These are phyloP conservation scores for Phoma sp. DNA, from an alignment of 2,329 filamentous ascomycete genomes.

Conservation along the genomic window DNA sequence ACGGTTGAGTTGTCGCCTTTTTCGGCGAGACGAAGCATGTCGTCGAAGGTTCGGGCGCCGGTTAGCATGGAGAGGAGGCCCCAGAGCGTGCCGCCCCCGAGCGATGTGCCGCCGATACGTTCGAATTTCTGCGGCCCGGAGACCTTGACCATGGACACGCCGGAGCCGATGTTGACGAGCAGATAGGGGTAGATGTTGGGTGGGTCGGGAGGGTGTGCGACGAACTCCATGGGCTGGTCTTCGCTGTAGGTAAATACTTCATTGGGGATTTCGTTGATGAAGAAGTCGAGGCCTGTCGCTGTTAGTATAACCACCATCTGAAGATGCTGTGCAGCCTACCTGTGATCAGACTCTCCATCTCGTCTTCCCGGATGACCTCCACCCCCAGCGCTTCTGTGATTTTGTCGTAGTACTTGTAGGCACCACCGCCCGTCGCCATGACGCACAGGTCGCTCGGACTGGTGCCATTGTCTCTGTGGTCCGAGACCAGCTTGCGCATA, in stretches of 20 bases:
- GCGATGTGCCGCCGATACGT: constrained; percentile 91
- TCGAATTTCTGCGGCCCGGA: constrained; percentile 85
- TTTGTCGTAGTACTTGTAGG: constrained; percentile 95
- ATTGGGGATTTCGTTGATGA: constrained; percentile 95
- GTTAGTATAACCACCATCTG: no score
- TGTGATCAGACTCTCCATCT: constrained; percentile 98
- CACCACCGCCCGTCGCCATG: constrained; percentile 94
- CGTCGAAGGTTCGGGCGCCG: constrained; percentile 93
- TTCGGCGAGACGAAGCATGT: constrained; percentile 93
- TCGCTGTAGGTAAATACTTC: constrained; percentile 97
- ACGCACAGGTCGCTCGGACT: constrained; percentile 78
- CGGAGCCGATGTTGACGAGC: constrained; percentile 96
- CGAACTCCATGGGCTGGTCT: constrained; percentile 85
- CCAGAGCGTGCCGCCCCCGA: constrained; percentile 98
- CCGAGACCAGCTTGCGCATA: constrained; percentile 83
- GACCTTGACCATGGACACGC: constrained; percentile 96
- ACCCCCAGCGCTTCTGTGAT: constrained; percentile 84
- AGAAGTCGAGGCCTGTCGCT: constrained; percentile 84
- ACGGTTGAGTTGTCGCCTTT: constrained; percentile 90
- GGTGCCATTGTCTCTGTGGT: constrained; percentile 80
- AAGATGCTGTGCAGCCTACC: no score
- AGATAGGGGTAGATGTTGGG: constrained; percentile 86
- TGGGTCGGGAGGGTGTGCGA: constrained; percentile 71
- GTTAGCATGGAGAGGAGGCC: constrained; percentile 90
- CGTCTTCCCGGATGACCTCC: constrained; percentile 89